A percentile compares a stretch with the other conserved stretches of the same genome.
phyloP scores from a whole-genome alignment of 768 basidiomycete genomes.

The Agaricus subrufescens region DNA sequence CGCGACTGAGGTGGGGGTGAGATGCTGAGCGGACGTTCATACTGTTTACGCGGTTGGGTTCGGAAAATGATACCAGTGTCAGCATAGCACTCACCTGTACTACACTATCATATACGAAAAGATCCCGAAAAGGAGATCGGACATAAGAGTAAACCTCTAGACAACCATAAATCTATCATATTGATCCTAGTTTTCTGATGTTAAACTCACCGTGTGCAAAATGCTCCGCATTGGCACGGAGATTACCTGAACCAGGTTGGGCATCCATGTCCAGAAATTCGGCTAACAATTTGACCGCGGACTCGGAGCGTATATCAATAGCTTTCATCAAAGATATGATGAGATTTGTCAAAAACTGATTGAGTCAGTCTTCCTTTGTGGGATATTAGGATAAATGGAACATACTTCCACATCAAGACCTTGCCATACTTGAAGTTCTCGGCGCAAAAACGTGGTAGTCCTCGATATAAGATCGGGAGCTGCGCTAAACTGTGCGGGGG shows the following conservation, averaged over 20 bases:
- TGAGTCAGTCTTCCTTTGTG: constrained; percentile 15
- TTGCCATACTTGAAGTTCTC: constrained; percentile 86
- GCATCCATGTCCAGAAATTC: constrained; percentile 85
- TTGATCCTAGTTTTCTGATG: background rate
- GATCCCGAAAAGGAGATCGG: constrained; percentile 83
- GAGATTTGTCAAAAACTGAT: constrained; percentile 84
- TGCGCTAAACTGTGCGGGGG: constrained; percentile 75
- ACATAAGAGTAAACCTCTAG: constrained; percentile 87
- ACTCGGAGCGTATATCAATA: constrained; percentile 88
- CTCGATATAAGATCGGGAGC: constrained; percentile 72
- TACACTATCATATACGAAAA: constrained; percentile 74
- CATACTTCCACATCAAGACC: constrained; percentile 85
- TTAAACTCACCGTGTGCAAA: constrained; percentile 78
- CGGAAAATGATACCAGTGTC: background rate
- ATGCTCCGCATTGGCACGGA: constrained; percentile 78
- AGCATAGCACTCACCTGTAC: constrained; percentile 57
- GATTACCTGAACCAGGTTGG: constrained; percentile 49
- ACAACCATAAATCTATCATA: background rate
- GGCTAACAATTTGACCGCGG: constrained; percentile 76
- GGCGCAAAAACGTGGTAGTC: constrained; percentile 74
- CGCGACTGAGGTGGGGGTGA: constrained; percentile 30
- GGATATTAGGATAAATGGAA: constrained; percentile 7
- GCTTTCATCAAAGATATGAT: constrained; percentile 88
- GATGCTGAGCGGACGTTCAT: constrained; percentile 46
- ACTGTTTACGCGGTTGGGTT: constrained; percentile 34